phyloP scores from a whole-genome alignment of 225 moss, liverwort and hornwort species.

The Climacium dendroides region DNA sequence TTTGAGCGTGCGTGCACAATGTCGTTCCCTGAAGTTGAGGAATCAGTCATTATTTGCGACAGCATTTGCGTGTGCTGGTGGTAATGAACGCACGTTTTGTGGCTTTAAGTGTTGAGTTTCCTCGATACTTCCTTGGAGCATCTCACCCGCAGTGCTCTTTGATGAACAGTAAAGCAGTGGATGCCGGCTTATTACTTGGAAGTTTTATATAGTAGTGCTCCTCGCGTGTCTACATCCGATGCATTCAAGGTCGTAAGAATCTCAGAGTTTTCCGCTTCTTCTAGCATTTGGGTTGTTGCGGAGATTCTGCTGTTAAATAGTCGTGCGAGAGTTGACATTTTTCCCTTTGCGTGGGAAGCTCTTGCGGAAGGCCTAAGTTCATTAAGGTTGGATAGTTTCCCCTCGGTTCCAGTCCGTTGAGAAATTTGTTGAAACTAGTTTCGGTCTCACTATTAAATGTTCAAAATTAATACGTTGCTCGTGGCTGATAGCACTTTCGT shows the following conservation, averaged over 20 bases:
- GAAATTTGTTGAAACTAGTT: neutral
- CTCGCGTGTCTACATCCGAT: neutral
- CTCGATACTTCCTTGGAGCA: neutral
- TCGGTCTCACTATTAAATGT: neutral
- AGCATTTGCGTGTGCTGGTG: neutral
- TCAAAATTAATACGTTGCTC: neutral
- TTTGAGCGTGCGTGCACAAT: neutral
- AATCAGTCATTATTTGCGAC: neutral
- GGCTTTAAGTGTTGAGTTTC: neutral
- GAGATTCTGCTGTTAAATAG: neutral
- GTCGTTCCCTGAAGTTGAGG: neutral
- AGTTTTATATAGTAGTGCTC: neutral
- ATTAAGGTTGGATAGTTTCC: neutral
- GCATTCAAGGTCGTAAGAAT: neutral
- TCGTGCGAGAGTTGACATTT: neutral
- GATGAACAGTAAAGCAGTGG: neutral
- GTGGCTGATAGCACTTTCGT: neutral
- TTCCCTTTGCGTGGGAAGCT: neutral
- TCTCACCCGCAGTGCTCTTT: neutral
- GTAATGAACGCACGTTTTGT: neutral
- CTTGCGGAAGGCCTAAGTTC: neutral
- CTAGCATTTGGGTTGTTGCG: neutral
- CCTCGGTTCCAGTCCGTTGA: neutral
- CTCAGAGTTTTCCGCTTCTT: neutral
- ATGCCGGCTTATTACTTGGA: neutral